phyloP scores from a whole-genome alignment of 2,329 filamentous ascomycete species.

The Neoarthrinium moseri region DNA sequence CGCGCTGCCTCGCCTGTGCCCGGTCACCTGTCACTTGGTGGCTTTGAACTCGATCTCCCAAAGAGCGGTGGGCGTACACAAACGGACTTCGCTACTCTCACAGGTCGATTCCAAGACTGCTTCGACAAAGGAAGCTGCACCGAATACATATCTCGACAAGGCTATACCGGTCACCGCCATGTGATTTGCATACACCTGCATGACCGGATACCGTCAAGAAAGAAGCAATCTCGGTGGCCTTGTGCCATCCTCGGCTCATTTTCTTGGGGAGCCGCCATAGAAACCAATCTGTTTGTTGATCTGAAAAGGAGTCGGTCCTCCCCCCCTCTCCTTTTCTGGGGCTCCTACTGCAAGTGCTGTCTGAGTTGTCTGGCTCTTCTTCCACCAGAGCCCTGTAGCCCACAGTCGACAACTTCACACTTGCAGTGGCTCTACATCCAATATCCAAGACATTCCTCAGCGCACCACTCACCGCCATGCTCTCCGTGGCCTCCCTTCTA shows the following conservation, averaged over 20 bases:
- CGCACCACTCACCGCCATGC: conserved; percentile 46
- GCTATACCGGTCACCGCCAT: conserved; percentile 30
- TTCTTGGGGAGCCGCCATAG: conserved; percentile 30
- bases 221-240: conserved; percentile 35
- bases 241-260: conserved; percentile 32
- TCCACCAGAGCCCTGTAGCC: conserved; percentile 19
- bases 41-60: conserved; percentile 39
- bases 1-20: conserved; percentile 17
- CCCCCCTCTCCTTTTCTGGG: conserved; percentile 17
- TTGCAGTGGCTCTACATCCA: conserved; percentile 27
- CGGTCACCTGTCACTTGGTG: conserved; percentile 39
- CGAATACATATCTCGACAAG: conserved; percentile 39
- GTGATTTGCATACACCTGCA: conserved; percentile 37
- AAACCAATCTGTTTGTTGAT: conserved; percentile 35
- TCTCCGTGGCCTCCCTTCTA: conserved; percentile 64
- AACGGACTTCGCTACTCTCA: conserved; percentile 41
- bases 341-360: conserved; percentile 30
- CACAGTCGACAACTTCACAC: conserved; percentile 20
- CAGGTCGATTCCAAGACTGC: conserved; percentile 48
- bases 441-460: conserved; percentile 38
- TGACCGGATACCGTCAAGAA: conserved; percentile 35
- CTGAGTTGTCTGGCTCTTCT: conserved; percentile 28
- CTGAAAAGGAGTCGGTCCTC: conserved; percentile 33
- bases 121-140: conserved; percentile 45
- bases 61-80: conserved; percentile 49